Base-by-base conservation (phyloP, 805 yeast genomes). In the Yarrowia divulgata region DNA sequence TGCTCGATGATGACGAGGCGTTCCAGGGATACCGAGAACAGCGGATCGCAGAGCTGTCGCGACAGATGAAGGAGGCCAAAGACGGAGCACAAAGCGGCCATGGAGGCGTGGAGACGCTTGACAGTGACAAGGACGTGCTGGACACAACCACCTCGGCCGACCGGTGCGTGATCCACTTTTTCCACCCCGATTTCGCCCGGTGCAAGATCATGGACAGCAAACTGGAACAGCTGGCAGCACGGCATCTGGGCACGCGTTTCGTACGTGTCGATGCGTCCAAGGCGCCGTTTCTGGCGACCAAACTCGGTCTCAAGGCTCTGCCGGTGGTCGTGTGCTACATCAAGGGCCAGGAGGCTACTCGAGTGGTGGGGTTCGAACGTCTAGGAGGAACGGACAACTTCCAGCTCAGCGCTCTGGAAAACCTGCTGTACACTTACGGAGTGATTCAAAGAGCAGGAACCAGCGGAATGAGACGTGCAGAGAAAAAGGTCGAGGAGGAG, bases 241-340 rank as follows among this genome's bases (percentile, higher is more conserved):
- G 84, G 71, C 90, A 91, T 77, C 74, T 88, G 58, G 79, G 80
- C 1, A 81, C 90, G 1, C 81, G 81, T 50, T 73, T 74, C 40
- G 67, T 78, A 14, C 81, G 84, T 57, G 83, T 90, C 4, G 81
- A 83, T 68, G 97, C 90, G 0, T 84, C 81, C 43, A 79, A 84
- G 46, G 90, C 93, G 1, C 93, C 96, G 3, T 91, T 91, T 74
- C 79, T 92, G 55, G 91, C 87, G 5, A 79, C 86, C 1, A 87
- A 86, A 74, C 81, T 92, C 48, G 79, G 81, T 2, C 82, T 92
- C 63, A 85, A 88, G 75, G 87, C 89, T 12, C 80, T 91, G 6
- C 97, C 97, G 0, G 88, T 87, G 72, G 87, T 91, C 1, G 77
- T 89, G 1, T 80, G 87, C 9, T 91, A 88, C 74, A 79, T 79